Percentiles rank a stretch among this genome's conserved stretches.
Conservation (phyloP, 2,329 filamentous ascomycete species). For the Penicillium palitans region DNA sequence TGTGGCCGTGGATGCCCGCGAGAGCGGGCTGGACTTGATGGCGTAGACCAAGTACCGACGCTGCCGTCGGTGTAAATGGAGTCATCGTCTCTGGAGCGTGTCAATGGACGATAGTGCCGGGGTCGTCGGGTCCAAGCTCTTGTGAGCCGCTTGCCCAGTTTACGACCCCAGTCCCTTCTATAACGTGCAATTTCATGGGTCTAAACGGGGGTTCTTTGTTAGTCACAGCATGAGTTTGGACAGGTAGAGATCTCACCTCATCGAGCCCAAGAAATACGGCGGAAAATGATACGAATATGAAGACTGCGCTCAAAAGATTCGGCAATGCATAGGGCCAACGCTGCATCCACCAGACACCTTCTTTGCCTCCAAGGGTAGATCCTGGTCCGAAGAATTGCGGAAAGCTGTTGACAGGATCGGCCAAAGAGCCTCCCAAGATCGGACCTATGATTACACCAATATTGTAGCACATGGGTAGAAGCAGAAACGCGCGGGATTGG, state of each 20-base stretch:
- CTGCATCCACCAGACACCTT: conserved; percentile 64
- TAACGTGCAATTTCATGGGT: conserved; percentile 43
- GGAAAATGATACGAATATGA: conserved; percentile 57
- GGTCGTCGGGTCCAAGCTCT: conserved; percentile 29
- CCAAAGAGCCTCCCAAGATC: conserved; percentile 64
- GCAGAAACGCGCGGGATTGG: conserved; percentile 57
- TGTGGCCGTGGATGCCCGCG: conserved; percentile 37
- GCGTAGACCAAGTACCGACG: conserved; percentile 26
- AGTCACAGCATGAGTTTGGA: neutral
- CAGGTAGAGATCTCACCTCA: conserved; percentile 49
- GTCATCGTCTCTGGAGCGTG: conserved; percentile 29
- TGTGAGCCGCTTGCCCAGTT: conserved; percentile 38
- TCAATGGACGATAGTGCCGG: conserved; percentile 39
- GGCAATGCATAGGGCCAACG: conserved; percentile 69
- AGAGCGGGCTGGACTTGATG: conserved; percentile 28
- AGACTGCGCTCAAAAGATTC: conserved; percentile 64
- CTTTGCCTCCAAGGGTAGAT: conserved; percentile 56
- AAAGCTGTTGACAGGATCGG: conserved; percentile 64
- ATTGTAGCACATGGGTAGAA: conserved; percentile 70
- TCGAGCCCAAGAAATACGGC: conserved; percentile 65
- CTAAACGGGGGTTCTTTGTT: conserved; percentile 10
- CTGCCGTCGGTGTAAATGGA: conserved; percentile 37
- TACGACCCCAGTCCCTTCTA: conserved; percentile 44
- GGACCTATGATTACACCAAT: conserved; percentile 62
- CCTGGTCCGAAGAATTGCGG: conserved; percentile 63